Conservation (phyloP, 176 grass and related monocot genomes). For the Saccharum spontaneum region DNA sequence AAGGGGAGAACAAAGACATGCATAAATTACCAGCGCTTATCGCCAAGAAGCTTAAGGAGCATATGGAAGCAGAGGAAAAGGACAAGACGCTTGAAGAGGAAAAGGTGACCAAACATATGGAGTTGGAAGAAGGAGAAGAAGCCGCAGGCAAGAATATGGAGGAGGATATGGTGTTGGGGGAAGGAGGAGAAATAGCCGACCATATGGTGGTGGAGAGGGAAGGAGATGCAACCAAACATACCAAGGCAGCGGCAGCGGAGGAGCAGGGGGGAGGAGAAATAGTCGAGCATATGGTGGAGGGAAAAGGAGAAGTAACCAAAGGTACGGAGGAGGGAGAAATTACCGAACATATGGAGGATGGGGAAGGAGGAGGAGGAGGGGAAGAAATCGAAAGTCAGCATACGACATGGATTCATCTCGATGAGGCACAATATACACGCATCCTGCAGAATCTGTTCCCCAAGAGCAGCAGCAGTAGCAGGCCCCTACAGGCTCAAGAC, state of each 20-base stretch:
- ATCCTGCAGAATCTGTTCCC: not conserved
- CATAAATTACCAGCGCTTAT: not conserved
- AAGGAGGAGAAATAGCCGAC: too few relatives aligned
- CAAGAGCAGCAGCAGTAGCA: not conserved
- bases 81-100: not conserved
- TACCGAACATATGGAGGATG: too few relatives aligned
- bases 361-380: not conserved
- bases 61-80: not conserved
- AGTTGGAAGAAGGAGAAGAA: too few relatives aligned
- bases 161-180: too few relatives aligned
- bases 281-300: too few relatives aligned
- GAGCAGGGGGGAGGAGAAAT: too few relatives aligned
- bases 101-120: not conserved
- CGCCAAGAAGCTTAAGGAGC: not conserved
- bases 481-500: not conserved
- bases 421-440: not conserved
- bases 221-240: too few relatives aligned
- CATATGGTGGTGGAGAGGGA: too few relatives aligned
- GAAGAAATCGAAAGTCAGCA: not conserved
- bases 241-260: too few relatives aligned
- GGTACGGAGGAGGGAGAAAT: too few relatives aligned
- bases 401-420: not conserved
- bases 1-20: not conserved
- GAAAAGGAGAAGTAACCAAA: too few relatives aligned
- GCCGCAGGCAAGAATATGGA: too few relatives aligned